Evolutionary conservation across 2,329 filamentous ascomycete species (phyloP), one percentile per base, ranked within the genome.

Genomic region (Pseudonectria buxi): DNA sequence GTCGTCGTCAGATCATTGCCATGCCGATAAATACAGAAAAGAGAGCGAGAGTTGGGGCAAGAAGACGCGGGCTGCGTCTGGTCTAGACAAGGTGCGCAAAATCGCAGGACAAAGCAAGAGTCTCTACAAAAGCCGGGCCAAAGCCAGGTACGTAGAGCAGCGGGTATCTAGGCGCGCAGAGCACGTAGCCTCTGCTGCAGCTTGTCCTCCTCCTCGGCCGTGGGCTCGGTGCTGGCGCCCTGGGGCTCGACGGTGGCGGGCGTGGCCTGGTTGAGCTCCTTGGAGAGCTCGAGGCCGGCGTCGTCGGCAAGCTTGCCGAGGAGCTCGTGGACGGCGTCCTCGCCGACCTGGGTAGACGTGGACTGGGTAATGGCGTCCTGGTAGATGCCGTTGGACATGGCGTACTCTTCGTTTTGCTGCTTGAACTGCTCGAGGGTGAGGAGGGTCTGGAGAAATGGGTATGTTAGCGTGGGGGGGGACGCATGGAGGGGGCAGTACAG

Each of bases 251-350:
- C 69, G 51, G 69, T 73, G 45, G 70, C 69, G 14, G 74, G 69
- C 27, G 69, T 71, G 3, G 72, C 71, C 38, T 68, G 59, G 51
- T 66, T 72, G 44, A 94, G 78, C 63, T 92, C 85, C 56, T 83
- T 75, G 47, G 78, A 78, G 42, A 94, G 69, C 61, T 92, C 84
- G 34, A 95, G 76, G 35, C 88, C 88, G 9, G 85, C 86, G 60
- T 94, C 87, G 59, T 94, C 88, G 44, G 87, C 87, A 28, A 92
- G 77, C 64, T 94, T 84, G 45, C 78, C 82, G 63, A 94, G 83
- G 43, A 94, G 65, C 47, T 86, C 80, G 59, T 94, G 87, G 2
- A 94, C 86, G 48, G 89, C 86, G 49, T 94, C 87, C 57, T 94
- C 63, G 67, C 85, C 65, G 66, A 89, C 59, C 69, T 85, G 57